phyloP scores from a whole-genome alignment of 177 flowering plant species.

The Vitis hybrid region DNA sequence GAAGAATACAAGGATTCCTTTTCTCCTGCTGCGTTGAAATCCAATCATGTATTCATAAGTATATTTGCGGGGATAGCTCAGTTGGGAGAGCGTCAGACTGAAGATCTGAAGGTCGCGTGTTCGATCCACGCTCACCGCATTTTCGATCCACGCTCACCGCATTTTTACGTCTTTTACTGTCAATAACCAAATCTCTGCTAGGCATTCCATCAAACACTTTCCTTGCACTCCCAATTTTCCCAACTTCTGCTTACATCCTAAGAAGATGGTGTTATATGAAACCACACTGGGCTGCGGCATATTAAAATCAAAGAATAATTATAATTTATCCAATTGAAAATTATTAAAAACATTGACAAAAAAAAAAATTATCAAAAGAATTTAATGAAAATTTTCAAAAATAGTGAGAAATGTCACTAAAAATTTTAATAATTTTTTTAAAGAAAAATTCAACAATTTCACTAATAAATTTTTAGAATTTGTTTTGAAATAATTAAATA shows the following conservation, averaged over 20 bases:
- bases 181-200: conserved; percentile 18
- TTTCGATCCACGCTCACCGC: conserved; percentile 72
- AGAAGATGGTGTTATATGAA: too few relatives aligned
- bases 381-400: too few relatives aligned
- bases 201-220: conserved; percentile 21
- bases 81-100: conserved; percentile 77
- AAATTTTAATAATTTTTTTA: too few relatives aligned
- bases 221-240: conserved; percentile 11
- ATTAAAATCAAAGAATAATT: too few relatives aligned
- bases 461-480: neutral
- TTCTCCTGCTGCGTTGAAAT: rapidly evolving
- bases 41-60: too few relatives aligned
- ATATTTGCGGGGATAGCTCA: conserved; percentile 55
- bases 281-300: too few relatives aligned
- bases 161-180: neutral
- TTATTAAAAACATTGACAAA: too few relatives aligned
- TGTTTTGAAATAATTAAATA: too few relatives aligned
- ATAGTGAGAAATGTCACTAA: too few relatives aligned
- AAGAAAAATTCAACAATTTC: neutral
- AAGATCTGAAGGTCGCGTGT: conserved; percentile 87
- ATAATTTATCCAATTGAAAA: too few relatives aligned
- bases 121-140: conserved; percentile 79
- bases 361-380: too few relatives aligned
- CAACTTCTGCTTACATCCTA: conserved; percentile 13
- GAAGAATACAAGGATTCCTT: too few relatives aligned